These are phyloP conservation scores for Inga oerstediana DNA, from an alignment of 306 rosid species.

Conservation along the genomic window DNA sequence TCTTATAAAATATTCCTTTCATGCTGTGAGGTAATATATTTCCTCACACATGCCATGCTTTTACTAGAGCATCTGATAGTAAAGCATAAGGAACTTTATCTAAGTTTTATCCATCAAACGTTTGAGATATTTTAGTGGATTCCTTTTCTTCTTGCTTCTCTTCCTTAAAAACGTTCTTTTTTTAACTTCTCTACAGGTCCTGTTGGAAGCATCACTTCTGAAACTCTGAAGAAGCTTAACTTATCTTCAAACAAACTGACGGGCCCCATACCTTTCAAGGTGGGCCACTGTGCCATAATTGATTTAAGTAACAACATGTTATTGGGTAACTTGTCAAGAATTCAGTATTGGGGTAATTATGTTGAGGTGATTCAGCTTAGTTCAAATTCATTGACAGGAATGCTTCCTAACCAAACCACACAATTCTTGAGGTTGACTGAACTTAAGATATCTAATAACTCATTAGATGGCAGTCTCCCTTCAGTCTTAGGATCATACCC, in stretches of 20 bases:
- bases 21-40: too few relatives aligned
- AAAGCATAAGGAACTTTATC: background rate
- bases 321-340: slow-evolving; percentile 64
- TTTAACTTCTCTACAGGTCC: slow-evolving; percentile 61
- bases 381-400: slow-evolving; percentile 65
- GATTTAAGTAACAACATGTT: slow-evolving; percentile 77
- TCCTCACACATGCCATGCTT: background rate
- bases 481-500: slow-evolving; percentile 62
- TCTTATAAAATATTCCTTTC: background rate
- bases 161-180: slow-evolving; percentile 17
- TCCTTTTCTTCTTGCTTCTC: slow-evolving; percentile 5
- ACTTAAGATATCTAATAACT: slow-evolving; percentile 64
- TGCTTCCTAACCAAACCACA: slow-evolving; percentile 53
- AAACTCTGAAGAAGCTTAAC: slow-evolving; percentile 72
- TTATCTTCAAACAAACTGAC: slow-evolving; percentile 73
- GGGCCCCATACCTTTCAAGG: slow-evolving; percentile 68
- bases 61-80: background rate
- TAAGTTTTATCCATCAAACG: background rate
- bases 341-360: slow-evolving; percentile 76
- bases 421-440: slow-evolving; percentile 65
- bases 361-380: slow-evolving; percentile 71
- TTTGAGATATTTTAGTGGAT: slow-evolving; percentile 10
- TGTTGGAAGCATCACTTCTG: slow-evolving; percentile 68
- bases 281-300: slow-evolving; percentile 63
- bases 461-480: slow-evolving; percentile 71